phyloP scores from a whole-genome alignment of 441 rosid species.

The Erodium trifolium region DNA sequence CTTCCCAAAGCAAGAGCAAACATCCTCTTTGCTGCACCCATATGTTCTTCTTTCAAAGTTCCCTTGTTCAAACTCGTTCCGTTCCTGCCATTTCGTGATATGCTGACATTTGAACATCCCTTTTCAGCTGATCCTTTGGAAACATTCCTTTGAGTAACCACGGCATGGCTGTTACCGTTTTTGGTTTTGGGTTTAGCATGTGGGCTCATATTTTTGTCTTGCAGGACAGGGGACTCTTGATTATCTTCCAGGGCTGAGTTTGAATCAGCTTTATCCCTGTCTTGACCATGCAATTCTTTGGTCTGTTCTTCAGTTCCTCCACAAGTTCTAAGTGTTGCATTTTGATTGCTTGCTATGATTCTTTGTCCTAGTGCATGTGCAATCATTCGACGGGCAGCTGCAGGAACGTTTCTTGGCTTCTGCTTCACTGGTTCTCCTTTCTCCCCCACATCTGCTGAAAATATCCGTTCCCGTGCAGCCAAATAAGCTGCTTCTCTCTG shows the following conservation, averaged over 20 bases:
- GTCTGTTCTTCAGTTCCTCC: slow-evolving; percentile 20
- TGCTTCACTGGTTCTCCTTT: slow-evolving; percentile 30
- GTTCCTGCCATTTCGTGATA: too few species aligned
- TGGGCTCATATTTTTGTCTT: slow-evolving; percentile 10
- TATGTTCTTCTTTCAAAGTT: slow-evolving; percentile 37
- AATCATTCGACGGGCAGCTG: slow-evolving; percentile 69
- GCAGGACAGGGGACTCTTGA: not conserved
- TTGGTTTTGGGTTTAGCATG: slow-evolving; percentile 20
- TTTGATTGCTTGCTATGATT: slow-evolving; percentile 18
- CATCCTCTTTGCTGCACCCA: slow-evolving; percentile 63
- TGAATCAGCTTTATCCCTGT: slow-evolving; percentile 21
- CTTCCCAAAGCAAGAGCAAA: slow-evolving; percentile 59
- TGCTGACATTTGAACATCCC: slow-evolving; percentile 11
- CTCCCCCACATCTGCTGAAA: slow-evolving; percentile 35
- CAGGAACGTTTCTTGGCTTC: slow-evolving; percentile 41
- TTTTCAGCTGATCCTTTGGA: slow-evolving; percentile 20
- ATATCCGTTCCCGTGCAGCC: slow-evolving; percentile 60
- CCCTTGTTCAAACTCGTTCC: slow-evolving; percentile 21
- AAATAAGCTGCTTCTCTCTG: slow-evolving; percentile 61
- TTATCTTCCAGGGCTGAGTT: slow-evolving; percentile 22
- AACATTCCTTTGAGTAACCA: slow-evolving; percentile 2
- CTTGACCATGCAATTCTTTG: slow-evolving; percentile 16
- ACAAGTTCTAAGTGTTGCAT: slow-evolving; percentile 15
- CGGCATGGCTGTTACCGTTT: not conserved
- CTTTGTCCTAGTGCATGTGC: slow-evolving; percentile 68